Conservation (phyloP, 352 stramenopile genomes). For the Saprolegnia parasitica region DNA sequence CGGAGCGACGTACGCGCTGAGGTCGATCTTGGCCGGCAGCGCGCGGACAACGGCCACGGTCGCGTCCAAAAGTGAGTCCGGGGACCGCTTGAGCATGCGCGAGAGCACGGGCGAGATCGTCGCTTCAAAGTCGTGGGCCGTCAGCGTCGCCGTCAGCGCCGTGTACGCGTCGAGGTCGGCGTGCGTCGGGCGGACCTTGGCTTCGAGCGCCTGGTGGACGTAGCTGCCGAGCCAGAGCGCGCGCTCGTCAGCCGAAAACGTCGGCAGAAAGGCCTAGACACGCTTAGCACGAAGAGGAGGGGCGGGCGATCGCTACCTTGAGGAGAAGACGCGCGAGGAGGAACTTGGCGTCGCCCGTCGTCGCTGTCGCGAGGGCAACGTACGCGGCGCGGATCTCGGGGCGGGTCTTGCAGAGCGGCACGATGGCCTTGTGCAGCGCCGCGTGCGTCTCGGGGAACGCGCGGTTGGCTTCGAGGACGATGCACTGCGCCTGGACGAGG, state of each 20-base stretch:
- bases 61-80: slow-evolving; percentile 66
- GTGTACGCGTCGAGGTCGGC: slow-evolving; percentile 38
- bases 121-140: slow-evolving; percentile 55
- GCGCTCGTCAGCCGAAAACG: background rate
- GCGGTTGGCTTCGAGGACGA: slow-evolving; percentile 4
- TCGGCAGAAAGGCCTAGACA: slow-evolving; percentile 14
- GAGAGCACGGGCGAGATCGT: slow-evolving; percentile 56
- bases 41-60: slow-evolving; percentile 46
- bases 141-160: slow-evolving; percentile 48
- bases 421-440: slow-evolving; percentile 11
- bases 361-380: slow-evolving; percentile 8
- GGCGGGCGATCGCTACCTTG: no score
- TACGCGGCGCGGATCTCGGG: background rate
- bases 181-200: slow-evolving; percentile 47
- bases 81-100: slow-evolving; percentile 81
- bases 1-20: slow-evolving; percentile 52
- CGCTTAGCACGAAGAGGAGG: background rate
- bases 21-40: slow-evolving; percentile 44
- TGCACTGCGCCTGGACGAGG: slow-evolving; percentile 1
- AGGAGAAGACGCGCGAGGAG: slow-evolving; percentile 8
- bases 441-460: background rate
- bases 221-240: slow-evolving; percentile 36
- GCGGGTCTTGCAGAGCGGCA: background rate
- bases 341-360: slow-evolving; percentile 8
- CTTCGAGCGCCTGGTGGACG: slow-evolving; percentile 71